These are phyloP conservation scores for Litchi chinensis DNA, from an alignment of 345 rosid species.

Conservation along the genomic window DNA sequence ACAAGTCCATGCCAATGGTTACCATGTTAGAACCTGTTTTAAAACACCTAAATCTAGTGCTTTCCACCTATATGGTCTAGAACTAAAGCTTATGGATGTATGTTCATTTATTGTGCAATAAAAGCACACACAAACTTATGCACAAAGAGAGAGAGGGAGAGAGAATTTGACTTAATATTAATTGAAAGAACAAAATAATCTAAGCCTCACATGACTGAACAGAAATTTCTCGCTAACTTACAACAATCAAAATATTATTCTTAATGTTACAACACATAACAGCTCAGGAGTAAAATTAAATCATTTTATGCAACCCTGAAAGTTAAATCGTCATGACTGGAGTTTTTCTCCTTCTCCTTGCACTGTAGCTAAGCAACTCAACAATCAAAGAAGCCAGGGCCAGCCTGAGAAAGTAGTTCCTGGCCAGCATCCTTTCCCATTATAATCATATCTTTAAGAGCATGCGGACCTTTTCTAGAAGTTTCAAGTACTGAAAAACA, in stretches of 20 bases:
- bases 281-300: constrained; percentile 19
- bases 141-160: neutral
- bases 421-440: constrained; percentile 95
- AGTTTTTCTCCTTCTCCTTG: constrained; percentile 6
- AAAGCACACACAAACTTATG: neutral
- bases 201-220: constrained; percentile 7
- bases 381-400: constrained; percentile 80
- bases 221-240: constrained; percentile 21
- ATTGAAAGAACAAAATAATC: constrained; percentile 15
- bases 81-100: neutral
- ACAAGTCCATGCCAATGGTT: neutral
- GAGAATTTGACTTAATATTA: constrained; percentile 1
- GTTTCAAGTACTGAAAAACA: constrained; percentile 84
- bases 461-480: constrained; percentile 74
- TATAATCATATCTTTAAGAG: constrained; percentile 68
- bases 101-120: neutral
- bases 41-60: neutral
- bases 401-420: constrained; percentile 81
- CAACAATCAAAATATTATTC: constrained; percentile 22
- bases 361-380: constrained; percentile 30
- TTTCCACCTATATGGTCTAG: neutral
- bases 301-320: constrained; percentile 13
- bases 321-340: constrained; percentile 14
- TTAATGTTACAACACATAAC: constrained; percentile 18
- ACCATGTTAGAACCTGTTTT: neutral